phyloP scores from a whole-genome alignment of 2,329 filamentous ascomycete genomes.

The Falciphora oryzae region DNA sequence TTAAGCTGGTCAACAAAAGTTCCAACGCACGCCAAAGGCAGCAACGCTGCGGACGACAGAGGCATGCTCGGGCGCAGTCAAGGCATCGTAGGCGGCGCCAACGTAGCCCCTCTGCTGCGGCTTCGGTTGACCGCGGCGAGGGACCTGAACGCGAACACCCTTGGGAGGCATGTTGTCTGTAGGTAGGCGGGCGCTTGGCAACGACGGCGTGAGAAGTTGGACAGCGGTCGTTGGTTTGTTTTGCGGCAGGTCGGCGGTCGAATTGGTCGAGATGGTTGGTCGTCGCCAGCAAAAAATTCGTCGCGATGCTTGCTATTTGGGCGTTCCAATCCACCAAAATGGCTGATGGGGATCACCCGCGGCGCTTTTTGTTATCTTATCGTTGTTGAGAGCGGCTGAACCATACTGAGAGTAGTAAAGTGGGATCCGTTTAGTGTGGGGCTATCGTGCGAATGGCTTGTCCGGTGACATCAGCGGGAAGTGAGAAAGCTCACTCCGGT shows the following conservation, averaged over 20 bases:
- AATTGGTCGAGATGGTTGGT: neutral
- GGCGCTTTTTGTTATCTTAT: neutral
- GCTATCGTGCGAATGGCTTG: neutral
- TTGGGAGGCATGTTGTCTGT: conserved; percentile 55
- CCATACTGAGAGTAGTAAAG: neutral
- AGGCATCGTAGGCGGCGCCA: conserved; percentile 46
- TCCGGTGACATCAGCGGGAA: neutral
- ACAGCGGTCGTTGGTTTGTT: conserved; percentile 16
- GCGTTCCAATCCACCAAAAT: conserved; percentile 7
- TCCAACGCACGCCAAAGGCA: conserved; percentile 49
- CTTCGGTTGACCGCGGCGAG: conserved; percentile 37
- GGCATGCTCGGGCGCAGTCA: conserved; percentile 58
- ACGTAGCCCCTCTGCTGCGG: conserved; percentile 45
- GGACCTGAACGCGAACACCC: conserved; percentile 44
- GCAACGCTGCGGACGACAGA: conserved; percentile 57
- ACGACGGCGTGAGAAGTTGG: conserved; percentile 12
- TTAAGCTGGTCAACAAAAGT: no score
- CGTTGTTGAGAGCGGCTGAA: neutral
- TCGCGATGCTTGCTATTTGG: neutral
- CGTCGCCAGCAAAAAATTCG: conserved; percentile 3
- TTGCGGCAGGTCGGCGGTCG: neutral
- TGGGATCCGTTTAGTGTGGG: neutral
- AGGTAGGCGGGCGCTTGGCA: conserved; percentile 9
- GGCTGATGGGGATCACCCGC: no score
- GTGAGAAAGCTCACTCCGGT: no score